Conservation (phyloP, 2,329 filamentous ascomycete genomes). For the Aspergillus viridinutans region DNA sequence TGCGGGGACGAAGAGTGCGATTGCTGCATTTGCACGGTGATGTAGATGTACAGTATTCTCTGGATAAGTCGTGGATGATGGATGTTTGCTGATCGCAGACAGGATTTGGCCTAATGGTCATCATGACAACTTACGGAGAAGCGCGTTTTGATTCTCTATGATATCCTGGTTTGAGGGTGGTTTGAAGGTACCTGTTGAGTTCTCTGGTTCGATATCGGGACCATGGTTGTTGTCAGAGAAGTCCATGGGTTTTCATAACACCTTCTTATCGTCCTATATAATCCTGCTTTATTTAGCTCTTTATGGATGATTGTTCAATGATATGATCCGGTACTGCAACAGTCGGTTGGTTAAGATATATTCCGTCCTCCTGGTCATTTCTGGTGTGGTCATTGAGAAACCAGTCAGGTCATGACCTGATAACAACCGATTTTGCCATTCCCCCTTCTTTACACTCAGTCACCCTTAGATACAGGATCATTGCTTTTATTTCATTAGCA, state of each 20-base stretch:
- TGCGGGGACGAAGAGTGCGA: conserved; percentile 41
- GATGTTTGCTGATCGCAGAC: not conserved
- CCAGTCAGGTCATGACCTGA: too few species aligned
- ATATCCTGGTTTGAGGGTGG: not conserved
- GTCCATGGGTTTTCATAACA: too few species aligned
- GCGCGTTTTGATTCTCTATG: not conserved
- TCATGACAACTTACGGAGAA: not conserved
- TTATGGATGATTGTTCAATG: too few species aligned
- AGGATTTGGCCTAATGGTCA: not conserved
- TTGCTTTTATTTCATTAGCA: not conserved
- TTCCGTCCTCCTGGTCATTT: too few species aligned
- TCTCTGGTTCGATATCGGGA: not conserved
- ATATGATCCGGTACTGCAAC: too few species aligned
- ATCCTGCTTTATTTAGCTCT: not conserved
- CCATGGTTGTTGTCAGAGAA: not conserved
- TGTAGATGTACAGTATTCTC: conserved; percentile 22
- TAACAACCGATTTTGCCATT: too few species aligned
- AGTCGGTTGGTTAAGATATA: too few species aligned
- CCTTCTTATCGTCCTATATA: not conserved
- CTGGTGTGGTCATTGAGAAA: too few species aligned
- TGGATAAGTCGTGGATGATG: not conserved
- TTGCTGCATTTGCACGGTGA: conserved; percentile 39
- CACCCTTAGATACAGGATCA: too few species aligned
- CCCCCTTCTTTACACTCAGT: too few species aligned
- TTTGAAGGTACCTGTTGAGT: not conserved